Percentiles rank a stretch among this genome's conserved stretches.
These are phyloP conservation scores for Leccinum arenicola DNA, from an alignment of 768 basidiomycete species.

Conservation along the genomic window DNA sequence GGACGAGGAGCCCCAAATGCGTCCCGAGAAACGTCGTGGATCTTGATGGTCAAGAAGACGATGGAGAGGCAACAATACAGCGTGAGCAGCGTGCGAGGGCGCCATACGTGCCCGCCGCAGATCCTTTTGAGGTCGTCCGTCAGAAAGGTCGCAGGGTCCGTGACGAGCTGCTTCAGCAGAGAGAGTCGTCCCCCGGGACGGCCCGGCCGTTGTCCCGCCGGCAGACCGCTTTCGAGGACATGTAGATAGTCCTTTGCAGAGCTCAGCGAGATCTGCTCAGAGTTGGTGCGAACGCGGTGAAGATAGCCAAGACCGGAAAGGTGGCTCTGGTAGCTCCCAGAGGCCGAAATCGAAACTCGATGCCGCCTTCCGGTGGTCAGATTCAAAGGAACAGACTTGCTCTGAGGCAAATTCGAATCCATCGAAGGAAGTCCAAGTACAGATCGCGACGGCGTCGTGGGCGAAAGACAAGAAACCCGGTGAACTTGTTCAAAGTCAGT, in stretches of 20 bases:
- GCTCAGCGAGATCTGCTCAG: slow-evolving; percentile 19
- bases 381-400: slow-evolving; percentile 26
- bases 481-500: background rate
- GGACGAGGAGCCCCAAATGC: slow-evolving; percentile 1
- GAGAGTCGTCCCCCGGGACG: slow-evolving; percentile 16
- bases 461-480: background rate
- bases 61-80: slow-evolving; percentile 44
- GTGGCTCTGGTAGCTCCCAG: slow-evolving; percentile 45
- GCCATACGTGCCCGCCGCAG: slow-evolving; percentile 22
- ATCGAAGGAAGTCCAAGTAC: background rate
- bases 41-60: slow-evolving; percentile 34
- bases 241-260: slow-evolving; percentile 13
- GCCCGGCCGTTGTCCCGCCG: slow-evolving; percentile 9
- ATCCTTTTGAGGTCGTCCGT: slow-evolving; percentile 26
- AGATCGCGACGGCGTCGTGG: background rate
- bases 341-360: slow-evolving; percentile 29
- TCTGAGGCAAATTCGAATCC: slow-evolving; percentile 20
- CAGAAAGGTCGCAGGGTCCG: slow-evolving; percentile 24
- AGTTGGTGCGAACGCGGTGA: slow-evolving; percentile 36
- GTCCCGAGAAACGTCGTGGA: slow-evolving; percentile 15
- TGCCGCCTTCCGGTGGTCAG: slow-evolving; percentile 15
- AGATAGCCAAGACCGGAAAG: slow-evolving; percentile 34
- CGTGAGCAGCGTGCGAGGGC: slow-evolving; percentile 32
- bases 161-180: slow-evolving; percentile 27
- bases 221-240: slow-evolving; percentile 16